phyloP scores from a whole-genome alignment of 345 rosid genomes.

The Chamaenerion angustifolium region DNA sequence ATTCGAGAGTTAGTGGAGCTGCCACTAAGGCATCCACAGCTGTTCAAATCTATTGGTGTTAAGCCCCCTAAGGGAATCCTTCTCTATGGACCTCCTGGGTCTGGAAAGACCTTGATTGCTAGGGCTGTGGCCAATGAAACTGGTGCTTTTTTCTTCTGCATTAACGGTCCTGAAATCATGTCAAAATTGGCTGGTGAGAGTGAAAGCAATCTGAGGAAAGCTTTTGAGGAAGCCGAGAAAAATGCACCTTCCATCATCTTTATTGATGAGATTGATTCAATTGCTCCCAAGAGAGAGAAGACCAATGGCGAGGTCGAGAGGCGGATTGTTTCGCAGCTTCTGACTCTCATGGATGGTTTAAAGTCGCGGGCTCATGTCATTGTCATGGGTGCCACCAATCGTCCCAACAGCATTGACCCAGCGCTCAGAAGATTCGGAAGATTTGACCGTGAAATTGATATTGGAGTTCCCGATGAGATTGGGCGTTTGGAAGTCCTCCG shows the following conservation, averaged over 20 bases:
- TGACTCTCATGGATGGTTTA: conserved; percentile 92
- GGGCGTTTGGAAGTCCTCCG: conserved; percentile 98
- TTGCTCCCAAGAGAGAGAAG: conserved; percentile 95
- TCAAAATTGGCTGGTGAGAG: conserved; percentile 96
- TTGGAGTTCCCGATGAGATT: conserved; percentile 92
- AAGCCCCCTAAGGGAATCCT: conserved; percentile 94
- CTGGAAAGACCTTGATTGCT: conserved; percentile 85
- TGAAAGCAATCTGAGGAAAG: conserved; percentile 93
- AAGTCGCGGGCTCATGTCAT: conserved; percentile 88
- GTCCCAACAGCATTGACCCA: conserved; percentile 93
- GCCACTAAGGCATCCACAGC: conserved; percentile 88
- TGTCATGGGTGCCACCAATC: conserved; percentile 93
- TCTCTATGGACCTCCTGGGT: conserved; percentile 78
- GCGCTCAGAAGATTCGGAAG: conserved; percentile 93
- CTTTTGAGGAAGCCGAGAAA: conserved; percentile 94
- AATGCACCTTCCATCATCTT: conserved; percentile 93
- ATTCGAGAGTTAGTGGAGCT: conserved; percentile 89
- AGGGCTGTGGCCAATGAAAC: conserved; percentile 97
- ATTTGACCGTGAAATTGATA: conserved; percentile 88
- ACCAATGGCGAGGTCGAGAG: conserved; percentile 96
- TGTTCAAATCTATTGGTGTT: conserved; percentile 92
- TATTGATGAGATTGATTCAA: conserved; percentile 87
- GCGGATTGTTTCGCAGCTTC: conserved; percentile 87
- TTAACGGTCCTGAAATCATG: conserved; percentile 95
- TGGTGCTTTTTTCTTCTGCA: conserved; percentile 92